Evolutionary conservation across 2,329 filamentous ascomycete species (phyloP), one percentile per base, ranked within the genome.

Genomic region (Claviceps sorghi): DNA sequence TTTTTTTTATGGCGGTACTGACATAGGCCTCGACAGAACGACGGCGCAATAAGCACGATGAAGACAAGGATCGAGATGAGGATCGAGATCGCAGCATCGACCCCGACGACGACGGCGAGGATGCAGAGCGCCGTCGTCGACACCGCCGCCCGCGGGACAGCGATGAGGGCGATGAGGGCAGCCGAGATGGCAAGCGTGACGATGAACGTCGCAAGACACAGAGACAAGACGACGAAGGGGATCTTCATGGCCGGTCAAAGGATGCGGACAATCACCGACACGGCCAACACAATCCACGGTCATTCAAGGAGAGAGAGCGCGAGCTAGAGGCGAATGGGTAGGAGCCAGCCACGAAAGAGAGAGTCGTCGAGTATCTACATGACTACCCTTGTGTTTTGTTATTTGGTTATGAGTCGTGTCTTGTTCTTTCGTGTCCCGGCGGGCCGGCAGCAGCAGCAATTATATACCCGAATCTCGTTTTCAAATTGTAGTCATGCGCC

Each of bases 41-140:
- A 51, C 63, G 64, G 48, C 61, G 65, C 26, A 65, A 64, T 53
- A 64, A 64, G 42, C 56, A 62, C 15, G 65, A 69, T 30, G 64
- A 63, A 30, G 68, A 69, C 45, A 62, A 65, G 4, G 69, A 71
- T n/a, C 58, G 62, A 26, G 47, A 52, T 3, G 42, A 45, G 2
- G 50, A 54, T 36, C 40, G 51, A 19, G 53, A 54, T 29, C 47
- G 47, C 29, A 46, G 40, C 38, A n/a, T 51, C 4, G 55, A 49
- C n/a, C 55, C 53, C 29, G 51, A 52, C 21, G 55, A 55, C 21
- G 51, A 49, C 5, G 53, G 54, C 26, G 55, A 58, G 1, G 56
- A 61, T 41, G 55, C 57, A 46, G 57, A 59, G 45, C 58, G 58
- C 40, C 59, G 56, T 29, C 55, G 58, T 48, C 48, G 38, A n/a